A percentile compares a stretch with the other conserved stretches of the same genome.
Evolutionary conservation across 2,329 filamentous ascomycete genomes (phyloP).

Genomic region (Neofusicoccum parvum): DNA sequence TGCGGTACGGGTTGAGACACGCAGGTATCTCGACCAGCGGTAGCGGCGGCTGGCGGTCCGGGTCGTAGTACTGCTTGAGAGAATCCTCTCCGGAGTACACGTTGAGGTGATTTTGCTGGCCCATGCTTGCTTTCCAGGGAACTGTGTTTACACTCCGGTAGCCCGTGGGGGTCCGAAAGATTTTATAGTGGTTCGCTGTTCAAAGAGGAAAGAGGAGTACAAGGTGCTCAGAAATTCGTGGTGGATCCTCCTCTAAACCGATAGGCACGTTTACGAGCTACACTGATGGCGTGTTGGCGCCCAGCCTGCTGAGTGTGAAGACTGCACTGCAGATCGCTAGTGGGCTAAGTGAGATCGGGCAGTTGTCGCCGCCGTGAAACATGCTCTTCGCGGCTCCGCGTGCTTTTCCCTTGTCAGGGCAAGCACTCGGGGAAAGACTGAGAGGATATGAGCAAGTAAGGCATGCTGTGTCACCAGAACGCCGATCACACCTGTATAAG

Average conservation of each 20-base stretch:
- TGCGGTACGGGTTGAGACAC: slow-evolving; percentile 58
- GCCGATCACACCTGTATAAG: neutral
- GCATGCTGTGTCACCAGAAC: neutral
- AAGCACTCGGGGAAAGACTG: neutral
- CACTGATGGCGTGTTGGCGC: neutral
- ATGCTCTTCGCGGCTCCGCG: neutral
- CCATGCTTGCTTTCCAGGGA: neutral
- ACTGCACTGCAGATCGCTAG: slow-evolving; percentile 24
- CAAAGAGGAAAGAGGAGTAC: neutral
- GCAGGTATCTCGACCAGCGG: slow-evolving; percentile 64
- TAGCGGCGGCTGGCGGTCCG: slow-evolving; percentile 58
- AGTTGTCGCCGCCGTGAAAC: neutral
- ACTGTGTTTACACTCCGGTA: neutral
- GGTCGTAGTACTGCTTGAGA: slow-evolving; percentile 61
- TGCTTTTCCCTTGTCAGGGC: neutral
- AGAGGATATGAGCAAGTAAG: slow-evolving; percentile 16
- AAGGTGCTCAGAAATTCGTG: slow-evolving; percentile 2
- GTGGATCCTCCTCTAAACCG: neutral
- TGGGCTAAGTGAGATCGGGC: neutral
- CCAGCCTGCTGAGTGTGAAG: neutral
- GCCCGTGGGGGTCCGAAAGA: neutral
- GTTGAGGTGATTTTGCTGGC: slow-evolving; percentile 47
- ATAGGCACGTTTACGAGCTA: neutral
- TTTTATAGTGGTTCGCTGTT: neutral
- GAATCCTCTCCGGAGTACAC: slow-evolving; percentile 62